Percentiles rank a stretch among this genome's conserved stretches.
Evolutionary conservation across 352 stramenopile genomes (phyloP).

Genomic region (Globisporangium megalacanthum): DNA sequence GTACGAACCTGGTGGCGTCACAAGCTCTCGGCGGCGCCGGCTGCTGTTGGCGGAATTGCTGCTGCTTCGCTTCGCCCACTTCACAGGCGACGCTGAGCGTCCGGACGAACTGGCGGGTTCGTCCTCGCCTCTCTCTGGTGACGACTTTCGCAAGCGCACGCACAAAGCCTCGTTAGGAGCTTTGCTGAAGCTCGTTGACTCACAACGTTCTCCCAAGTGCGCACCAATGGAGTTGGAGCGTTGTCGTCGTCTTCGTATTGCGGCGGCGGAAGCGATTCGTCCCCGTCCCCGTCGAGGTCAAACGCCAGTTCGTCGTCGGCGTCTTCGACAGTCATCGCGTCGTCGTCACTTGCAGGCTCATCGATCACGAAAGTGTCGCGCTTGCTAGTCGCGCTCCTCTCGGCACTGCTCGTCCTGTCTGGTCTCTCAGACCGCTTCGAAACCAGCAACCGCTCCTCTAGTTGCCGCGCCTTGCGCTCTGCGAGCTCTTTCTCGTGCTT

Average conservation of each 20-base stretch:
- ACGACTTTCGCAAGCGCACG: background rate
- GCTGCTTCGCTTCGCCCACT: background rate
- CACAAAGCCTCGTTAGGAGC: background rate
- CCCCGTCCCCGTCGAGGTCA: constrained; percentile 10
- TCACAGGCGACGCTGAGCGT: background rate
- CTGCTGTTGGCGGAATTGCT: background rate
- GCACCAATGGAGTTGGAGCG: background rate
- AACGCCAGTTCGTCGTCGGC: constrained; percentile 5
- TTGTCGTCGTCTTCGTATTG: constrained; percentile 10
- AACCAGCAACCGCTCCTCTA: constrained; percentile 17
- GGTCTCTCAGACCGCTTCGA: background rate
- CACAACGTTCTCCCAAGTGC: background rate
- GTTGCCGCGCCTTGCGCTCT: constrained; percentile 21
- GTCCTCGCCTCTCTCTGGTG: background rate
- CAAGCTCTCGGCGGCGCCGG: background rate
- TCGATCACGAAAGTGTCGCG: constrained; percentile 10
- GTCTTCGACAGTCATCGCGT: background rate
- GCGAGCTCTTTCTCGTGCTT: constrained; percentile 30
- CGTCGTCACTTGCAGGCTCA: constrained; percentile 9
- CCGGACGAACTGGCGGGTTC: constrained; percentile 5
- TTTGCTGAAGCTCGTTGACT: background rate
- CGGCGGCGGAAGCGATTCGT: constrained; percentile 15
- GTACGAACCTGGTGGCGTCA: background rate
- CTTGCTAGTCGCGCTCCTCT: background rate
- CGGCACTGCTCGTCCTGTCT: background rate